phyloP scores from a whole-genome alignment of 345 rosid genomes.

The Aquilaria sinensis region DNA sequence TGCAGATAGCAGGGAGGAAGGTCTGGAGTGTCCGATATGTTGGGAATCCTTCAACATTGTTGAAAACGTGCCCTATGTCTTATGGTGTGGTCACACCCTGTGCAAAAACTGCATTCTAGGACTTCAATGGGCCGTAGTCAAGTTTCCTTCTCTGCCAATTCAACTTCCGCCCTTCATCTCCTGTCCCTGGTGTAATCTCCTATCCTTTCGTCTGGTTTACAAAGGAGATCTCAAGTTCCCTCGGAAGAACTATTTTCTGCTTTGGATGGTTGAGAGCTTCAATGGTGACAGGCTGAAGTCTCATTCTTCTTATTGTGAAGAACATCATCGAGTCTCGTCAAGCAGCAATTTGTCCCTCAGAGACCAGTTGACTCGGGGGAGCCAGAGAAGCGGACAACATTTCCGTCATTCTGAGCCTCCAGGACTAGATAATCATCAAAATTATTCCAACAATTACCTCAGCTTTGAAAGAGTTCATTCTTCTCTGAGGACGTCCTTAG shows the following conservation, averaged over 20 bases:
- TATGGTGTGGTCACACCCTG: constrained; percentile 94
- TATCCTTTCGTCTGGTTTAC: constrained; percentile 73
- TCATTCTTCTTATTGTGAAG: constrained; percentile 27
- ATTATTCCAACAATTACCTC: constrained; percentile 20
- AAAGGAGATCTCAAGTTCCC: constrained; percentile 77
- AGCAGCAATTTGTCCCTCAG: constrained; percentile 21
- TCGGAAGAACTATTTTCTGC: constrained; percentile 75
- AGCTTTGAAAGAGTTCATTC: constrained; percentile 37
- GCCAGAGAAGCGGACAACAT: constrained; percentile 33
- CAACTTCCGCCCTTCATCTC: constrained; percentile 86
- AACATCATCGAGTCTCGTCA: constrained; percentile 28
- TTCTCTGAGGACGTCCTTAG: constrained; percentile 56
- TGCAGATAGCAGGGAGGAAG: constrained; percentile 53
- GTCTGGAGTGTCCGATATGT: constrained; percentile 87
- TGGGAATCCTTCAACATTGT: constrained; percentile 89
- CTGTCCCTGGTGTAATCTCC: constrained; percentile 88
- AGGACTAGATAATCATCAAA: constrained; percentile 19
- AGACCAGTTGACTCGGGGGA: constrained; percentile 24
- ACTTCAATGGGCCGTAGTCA: constrained; percentile 71
- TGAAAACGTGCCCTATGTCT: constrained; percentile 84
- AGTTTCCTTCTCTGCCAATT: constrained; percentile 65
- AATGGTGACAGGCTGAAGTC: constrained; percentile 60
- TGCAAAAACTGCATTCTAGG: constrained; percentile 85
- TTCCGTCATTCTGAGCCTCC: constrained; percentile 28
- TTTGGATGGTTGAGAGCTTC: constrained; percentile 95